Base-by-base conservation (phyloP, 2,329 filamentous ascomycete species). In the Colletotrichum sublineola region DNA sequence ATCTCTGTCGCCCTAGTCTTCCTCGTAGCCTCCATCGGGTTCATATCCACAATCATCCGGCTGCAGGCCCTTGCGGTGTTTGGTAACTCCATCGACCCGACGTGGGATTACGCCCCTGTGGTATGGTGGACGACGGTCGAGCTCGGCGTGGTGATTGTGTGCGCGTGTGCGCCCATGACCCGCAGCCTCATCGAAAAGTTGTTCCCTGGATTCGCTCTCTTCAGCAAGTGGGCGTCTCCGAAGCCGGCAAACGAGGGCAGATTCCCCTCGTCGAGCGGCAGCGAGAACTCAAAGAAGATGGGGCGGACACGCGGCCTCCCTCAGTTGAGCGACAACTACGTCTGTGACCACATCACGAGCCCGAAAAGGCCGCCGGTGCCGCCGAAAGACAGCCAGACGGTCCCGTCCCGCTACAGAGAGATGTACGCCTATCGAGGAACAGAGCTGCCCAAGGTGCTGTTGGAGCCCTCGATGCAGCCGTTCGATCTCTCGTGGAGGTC, bases 61-160 rank as follows among this genome's bases (percentile, higher is more conserved):
- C 57, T 76, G 4, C 75, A 70, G 12, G 71, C 73, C 5, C 67
- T 74, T 5, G 69, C 68, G 15, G 68, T 71, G 1, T 67, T 75
- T 52, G 74, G 67, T 24, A 74, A 71, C 58, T 68, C 74, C 9
- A 70, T 74, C 63, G 73, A 74, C 38, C 73, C 71, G 50, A 74
- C 73, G 4, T 67, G 63, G 58, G 73, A 74, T 42, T 73, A 75
- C 9, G 75, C 77, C 0, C 63, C 69, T 9, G 74, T 74, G 1
- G 74, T 79, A 0, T 78, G 77, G 58, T 79, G 77, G 77, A 76
- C 76, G 1, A 75, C 74, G 2, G 74, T 76, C 6, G 76, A 79
- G 64, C 62, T 72, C 0, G 72, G 76, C 24, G 76, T 74, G 2
- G 76, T 75, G 6, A 76, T 79, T 18, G 68, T 78, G 2, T 78